phyloP scores from a whole-genome alignment of 1,284 basidiomycete genomes.

The Rhodofomes roseus region DNA sequence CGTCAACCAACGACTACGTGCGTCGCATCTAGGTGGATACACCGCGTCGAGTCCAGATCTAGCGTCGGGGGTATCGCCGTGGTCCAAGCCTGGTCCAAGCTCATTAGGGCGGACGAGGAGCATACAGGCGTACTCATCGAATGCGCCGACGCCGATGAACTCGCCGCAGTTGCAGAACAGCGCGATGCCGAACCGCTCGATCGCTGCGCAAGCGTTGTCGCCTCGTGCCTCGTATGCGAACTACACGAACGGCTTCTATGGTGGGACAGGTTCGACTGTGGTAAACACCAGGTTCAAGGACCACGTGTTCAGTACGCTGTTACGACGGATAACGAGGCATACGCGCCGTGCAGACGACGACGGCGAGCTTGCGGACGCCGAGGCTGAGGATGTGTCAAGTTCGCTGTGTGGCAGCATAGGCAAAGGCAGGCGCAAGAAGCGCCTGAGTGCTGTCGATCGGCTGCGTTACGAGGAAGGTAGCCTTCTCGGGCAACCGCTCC shows the following conservation, averaged over 20 bases:
- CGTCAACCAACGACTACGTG: constrained; percentile 21
- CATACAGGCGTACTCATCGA: constrained; percentile 25
- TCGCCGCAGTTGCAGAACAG: constrained; percentile 33
- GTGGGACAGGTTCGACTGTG: constrained; percentile 85
- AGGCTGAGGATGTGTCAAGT: constrained; percentile 22
- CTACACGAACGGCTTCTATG: constrained; percentile 49
- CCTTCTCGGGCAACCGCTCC: constrained; percentile 36
- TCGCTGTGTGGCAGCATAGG: constrained; percentile 32
- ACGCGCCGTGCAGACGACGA: constrained; percentile 40
- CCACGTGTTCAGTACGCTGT: constrained; percentile 85
- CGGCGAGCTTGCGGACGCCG: constrained; percentile 40
- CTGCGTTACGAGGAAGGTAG: constrained; percentile 27
- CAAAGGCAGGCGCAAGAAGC: constrained; percentile 27
- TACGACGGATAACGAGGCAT: constrained; percentile 61
- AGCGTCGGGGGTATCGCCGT: constrained; percentile 24
- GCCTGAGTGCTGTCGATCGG: constrained; percentile 36
- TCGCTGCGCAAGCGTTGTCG: constrained; percentile 8
- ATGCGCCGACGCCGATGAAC: constrained; percentile 52
- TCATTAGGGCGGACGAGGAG: constrained; percentile 6
- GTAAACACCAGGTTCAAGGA: constrained; percentile 93
- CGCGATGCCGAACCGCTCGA: neutral
- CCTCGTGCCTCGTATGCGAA: constrained; percentile 17
- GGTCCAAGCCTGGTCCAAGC: neutral
- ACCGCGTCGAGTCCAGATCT: constrained; percentile 68
- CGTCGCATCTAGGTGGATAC: constrained; percentile 43